A percentile compares a stretch with the other conserved stretches of the same genome.
Conservation (phyloP, 2,329 filamentous ascomycete genomes). For the Alternaria tenuissima region DNA sequence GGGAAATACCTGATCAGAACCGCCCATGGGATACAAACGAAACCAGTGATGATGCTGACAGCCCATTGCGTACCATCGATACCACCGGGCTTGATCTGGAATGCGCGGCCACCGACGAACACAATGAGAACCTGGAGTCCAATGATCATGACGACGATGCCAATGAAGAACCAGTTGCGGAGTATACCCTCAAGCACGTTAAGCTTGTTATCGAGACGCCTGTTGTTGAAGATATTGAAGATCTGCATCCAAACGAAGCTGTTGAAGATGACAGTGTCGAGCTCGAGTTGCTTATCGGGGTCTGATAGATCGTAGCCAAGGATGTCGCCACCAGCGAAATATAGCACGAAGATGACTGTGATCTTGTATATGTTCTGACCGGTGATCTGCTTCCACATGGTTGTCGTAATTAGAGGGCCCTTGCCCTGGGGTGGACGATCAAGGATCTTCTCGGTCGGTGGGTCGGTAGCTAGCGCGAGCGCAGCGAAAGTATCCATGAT, state of each 20-base stretch:
- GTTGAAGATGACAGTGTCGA: constrained; percentile 72
- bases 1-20: constrained; percentile 62
- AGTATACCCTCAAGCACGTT: constrained; percentile 68
- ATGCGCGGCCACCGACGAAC: constrained; percentile 64
- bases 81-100: constrained; percentile 59
- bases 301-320: constrained; percentile 60
- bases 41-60: constrained; percentile 60
- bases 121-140: constrained; percentile 66
- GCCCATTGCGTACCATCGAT: constrained; percentile 68
- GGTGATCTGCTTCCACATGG: constrained; percentile 72
- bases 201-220: constrained; percentile 69
- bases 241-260: constrained; percentile 78
- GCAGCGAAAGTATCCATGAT: constrained; percentile 96
- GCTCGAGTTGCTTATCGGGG: constrained; percentile 52
- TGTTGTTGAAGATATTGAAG: constrained; percentile 74
- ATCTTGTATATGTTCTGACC: constrained; percentile 70
- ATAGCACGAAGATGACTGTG: constrained; percentile 64
- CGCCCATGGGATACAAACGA: constrained; percentile 63
- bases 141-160: constrained; percentile 66
- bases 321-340: constrained; percentile 68
- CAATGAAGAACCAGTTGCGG: constrained; percentile 66
- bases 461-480: constrained; percentile 95
- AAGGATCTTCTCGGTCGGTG: constrained; percentile 94
- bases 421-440: constrained; percentile 85
- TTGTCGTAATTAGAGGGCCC: constrained; percentile 73